A percentile compares a stretch with the other conserved stretches of the same genome.
Evolutionary conservation across 352 stramenopile species (phyloP).

Genomic region (Phytophthora megakarya): DNA sequence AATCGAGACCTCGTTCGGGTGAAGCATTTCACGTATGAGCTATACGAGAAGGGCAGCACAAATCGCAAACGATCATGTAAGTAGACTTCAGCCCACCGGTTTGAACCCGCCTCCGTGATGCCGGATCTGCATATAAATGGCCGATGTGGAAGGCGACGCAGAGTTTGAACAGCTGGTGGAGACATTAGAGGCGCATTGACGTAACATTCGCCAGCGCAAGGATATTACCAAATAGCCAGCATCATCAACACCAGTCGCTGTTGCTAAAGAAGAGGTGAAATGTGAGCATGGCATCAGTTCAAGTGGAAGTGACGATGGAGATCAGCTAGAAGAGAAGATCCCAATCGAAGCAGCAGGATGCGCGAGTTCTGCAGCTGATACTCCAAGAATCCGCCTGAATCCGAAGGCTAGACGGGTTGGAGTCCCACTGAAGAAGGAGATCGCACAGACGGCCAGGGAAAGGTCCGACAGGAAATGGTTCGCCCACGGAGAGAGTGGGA

Average conservation of each 20-base stretch:
- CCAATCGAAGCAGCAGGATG: too few species aligned
- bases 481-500: background rate
- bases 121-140: background rate
- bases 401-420: background rate
- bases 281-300: too few species aligned
- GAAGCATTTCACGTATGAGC: too few species aligned
- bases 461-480: background rate
- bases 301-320: too few species aligned
- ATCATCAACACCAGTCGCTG: too few species aligned
- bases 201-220: background rate
- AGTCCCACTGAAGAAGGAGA: background rate
- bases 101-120: background rate
- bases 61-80: too few species aligned
- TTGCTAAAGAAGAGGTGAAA: too few species aligned
- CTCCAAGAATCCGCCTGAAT: slow-evolving; percentile 1
- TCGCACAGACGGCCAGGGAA: background rate
- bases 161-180: slow-evolving; percentile 8
- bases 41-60: too few species aligned
- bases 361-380: too few species aligned
- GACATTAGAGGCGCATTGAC: slow-evolving; percentile 12
- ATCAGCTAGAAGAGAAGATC: too few species aligned
- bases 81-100: background rate
- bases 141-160: slow-evolving; percentile 5
- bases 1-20: too few species aligned
- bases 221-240: too few species aligned